Evolutionary conservation across 2,329 filamentous ascomycete species (phyloP).

Genomic region (Cercospora sesami): DNA sequence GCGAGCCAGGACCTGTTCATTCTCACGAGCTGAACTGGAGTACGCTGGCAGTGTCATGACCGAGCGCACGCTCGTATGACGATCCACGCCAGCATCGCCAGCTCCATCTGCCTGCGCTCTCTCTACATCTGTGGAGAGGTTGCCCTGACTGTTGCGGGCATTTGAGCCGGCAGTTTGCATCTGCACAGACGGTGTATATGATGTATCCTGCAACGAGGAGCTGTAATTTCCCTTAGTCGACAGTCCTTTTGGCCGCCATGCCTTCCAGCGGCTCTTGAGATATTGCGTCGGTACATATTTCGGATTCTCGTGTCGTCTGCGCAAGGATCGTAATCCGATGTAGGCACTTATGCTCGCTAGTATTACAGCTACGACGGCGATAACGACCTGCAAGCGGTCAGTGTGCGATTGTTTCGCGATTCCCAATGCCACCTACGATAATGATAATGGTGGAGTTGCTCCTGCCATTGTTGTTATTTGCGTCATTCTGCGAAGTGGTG

Average conservation of each 20-base stretch:
- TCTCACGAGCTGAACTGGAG: constrained; percentile 67
- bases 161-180: constrained; percentile 30
- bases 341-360: constrained; percentile 17
- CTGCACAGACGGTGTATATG: constrained; percentile 31
- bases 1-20: constrained; percentile 78
- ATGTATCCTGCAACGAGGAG: constrained; percentile 33
- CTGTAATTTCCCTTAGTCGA: constrained; percentile 36
- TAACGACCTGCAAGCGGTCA: constrained; percentile 21
- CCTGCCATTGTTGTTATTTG: constrained; percentile 5
- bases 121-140: constrained; percentile 29
- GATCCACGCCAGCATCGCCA: constrained; percentile 59
- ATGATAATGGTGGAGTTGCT: constrained; percentile 16
- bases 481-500: not conserved
- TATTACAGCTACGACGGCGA: constrained; percentile 19
- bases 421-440: constrained; percentile 11
- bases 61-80: constrained; percentile 85
- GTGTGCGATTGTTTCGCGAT: not conserved
- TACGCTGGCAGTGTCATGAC: constrained; percentile 92
- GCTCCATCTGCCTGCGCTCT: constrained; percentile 28
- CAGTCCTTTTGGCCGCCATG: constrained; percentile 34
- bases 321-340: constrained; percentile 21
- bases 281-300: constrained; percentile 37
- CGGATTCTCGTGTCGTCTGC: constrained; percentile 31
- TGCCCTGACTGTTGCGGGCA: constrained; percentile 27
- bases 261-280: constrained; percentile 39